Base-by-base conservation (phyloP, 2,329 filamentous ascomycete species). In the Tolypocladium cylindrosporum region DNA sequence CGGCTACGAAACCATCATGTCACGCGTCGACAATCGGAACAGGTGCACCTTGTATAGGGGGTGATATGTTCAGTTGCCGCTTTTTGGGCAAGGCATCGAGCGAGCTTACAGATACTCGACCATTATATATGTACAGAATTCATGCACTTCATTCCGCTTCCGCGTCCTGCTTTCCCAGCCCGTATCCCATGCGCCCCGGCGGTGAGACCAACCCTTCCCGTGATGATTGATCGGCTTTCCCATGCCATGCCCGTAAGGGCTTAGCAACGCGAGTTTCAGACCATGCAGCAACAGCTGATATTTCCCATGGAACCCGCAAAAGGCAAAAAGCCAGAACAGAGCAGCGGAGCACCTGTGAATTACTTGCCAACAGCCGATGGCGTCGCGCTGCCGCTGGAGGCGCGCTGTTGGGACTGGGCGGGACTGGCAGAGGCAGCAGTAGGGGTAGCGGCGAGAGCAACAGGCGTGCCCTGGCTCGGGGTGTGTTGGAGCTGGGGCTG, bases 351-450 rank as follows among this genome's bases (percentile, higher is more conserved):
- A 8, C 27, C 31, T 31, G 9, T 7, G 21, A 11, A 19, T 37
- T 61, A 68, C 57, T 67, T 66, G 55, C 65, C 62, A 21, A 64
- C 63, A 21, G 70, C 64, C 16, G 72, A 72, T 37, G 73, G 73
- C 10, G 74, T 75, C 41, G 72, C 73, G 45, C 74, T 76, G 43
- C 71, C 71, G 48, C 74, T 76, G 16, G 71, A 62, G 56, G 75
- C 71, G 42, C 74, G 70, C 55, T 68, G 70, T 21, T 68, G 66
- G 42, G 61, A 62, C 21, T 60, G 64, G 40, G 54, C 62, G 24
- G 64, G 61, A 55, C 64, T 63, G 40, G 61, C 62, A 9, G 61
- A 57, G 2, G 62, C 54, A 19, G 57, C 57, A 2, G 37, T 45
- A 5, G 58, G 58, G 4, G 58, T 59, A 14, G 27, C 53, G 52